Percentiles rank a stretch among this genome's conserved stretches.
phyloP scores from a whole-genome alignment of 2,329 filamentous ascomycete species.

The Lomentospora prolificans region DNA sequence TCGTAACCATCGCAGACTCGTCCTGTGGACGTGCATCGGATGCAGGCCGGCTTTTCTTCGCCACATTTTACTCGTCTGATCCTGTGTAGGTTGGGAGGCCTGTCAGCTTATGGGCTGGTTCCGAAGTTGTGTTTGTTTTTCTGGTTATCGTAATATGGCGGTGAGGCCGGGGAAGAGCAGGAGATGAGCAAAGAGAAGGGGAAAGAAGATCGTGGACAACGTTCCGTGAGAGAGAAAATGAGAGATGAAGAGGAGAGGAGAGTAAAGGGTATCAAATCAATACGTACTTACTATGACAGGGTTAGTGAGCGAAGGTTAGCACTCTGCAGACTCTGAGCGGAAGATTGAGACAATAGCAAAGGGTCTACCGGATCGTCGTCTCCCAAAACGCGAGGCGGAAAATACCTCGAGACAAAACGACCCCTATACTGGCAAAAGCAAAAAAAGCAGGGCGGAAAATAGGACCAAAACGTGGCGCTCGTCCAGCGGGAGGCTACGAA shows the following conservation, averaged over 20 bases:
- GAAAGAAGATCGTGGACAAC: background rate
- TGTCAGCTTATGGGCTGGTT: background rate
- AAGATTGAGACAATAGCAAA: conserved; percentile 8
- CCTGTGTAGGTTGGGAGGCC: conserved; percentile 13
- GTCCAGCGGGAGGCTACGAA: background rate
- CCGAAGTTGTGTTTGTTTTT: background rate
- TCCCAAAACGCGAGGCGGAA: background rate
- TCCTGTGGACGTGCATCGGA: conserved; percentile 23
- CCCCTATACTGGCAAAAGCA: background rate
- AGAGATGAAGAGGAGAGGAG: background rate
- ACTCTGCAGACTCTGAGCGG: conserved; percentile 8
- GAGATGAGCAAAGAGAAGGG: background rate
- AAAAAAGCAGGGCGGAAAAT: background rate
- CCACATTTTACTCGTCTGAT: conserved; percentile 27
- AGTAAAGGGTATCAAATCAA: background rate
- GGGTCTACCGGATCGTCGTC: conserved; percentile 13
- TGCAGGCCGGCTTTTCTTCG: conserved; percentile 23
- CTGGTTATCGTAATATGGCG: too few species aligned
- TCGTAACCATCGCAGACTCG: conserved; percentile 27
- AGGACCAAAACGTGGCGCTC: background rate
- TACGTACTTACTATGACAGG: conserved; percentile 1
- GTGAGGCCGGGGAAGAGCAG: background rate
- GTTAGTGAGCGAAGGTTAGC: conserved; percentile 5
- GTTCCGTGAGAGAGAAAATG: background rate
- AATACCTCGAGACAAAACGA: too few species aligned